These are phyloP conservation scores for Amaranthus palmeri DNA, from an alignment of 148 eudicot species.

Conservation along the genomic window DNA sequence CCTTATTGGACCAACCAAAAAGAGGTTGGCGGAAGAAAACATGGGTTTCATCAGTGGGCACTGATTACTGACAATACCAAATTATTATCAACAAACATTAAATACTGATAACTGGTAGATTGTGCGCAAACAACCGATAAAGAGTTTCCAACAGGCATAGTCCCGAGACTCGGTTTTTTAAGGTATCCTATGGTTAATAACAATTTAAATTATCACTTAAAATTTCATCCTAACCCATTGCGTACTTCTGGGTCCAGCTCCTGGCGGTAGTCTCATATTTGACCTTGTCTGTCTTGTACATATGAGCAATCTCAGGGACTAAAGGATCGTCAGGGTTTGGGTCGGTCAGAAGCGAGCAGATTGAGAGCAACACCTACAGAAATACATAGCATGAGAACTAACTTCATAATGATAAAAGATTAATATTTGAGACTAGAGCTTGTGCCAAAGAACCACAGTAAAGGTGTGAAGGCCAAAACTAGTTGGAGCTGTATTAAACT, in stretches of 20 bases:
- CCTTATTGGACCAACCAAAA: constrained; percentile 5
- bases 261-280: constrained; percentile 50
- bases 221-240: constrained; percentile 39
- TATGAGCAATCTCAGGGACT: constrained; percentile 57
- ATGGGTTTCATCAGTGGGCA: constrained; percentile 7
- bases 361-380: constrained; percentile 46
- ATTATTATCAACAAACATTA: constrained; percentile 8
- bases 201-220: neutral
- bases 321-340: constrained; percentile 53
- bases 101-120: constrained; percentile 10
- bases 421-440: too few relatives aligned
- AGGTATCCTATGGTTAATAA: constrained; percentile 8
- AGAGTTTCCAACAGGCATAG: constrained; percentile 9
- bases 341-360: constrained; percentile 46
- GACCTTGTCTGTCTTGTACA: constrained; percentile 55
- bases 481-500: too few relatives aligned
- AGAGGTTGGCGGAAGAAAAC: neutral
- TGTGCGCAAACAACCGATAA: constrained; percentile 1
- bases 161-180: constrained; percentile 3
- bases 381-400: neutral
- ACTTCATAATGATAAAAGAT: too few relatives aligned
- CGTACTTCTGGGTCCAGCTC: constrained; percentile 58
- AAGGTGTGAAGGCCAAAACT: too few relatives aligned
- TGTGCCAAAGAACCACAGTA: neutral
- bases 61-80: neutral